phyloP scores from a whole-genome alignment of 371 early-diverging fungal genomes.

The Conidiobolus incongruus region DNA sequence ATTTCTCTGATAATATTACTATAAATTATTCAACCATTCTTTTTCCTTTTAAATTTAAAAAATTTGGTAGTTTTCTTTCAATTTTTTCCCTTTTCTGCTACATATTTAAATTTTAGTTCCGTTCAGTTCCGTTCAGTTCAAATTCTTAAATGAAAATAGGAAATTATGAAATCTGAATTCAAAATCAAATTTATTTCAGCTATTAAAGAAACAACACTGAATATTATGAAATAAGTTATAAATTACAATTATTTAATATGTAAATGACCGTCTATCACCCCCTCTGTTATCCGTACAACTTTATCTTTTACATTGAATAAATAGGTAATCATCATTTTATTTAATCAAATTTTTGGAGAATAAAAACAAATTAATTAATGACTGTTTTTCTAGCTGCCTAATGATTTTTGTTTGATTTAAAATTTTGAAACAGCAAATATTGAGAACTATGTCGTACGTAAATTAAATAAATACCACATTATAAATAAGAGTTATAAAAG shows the following conservation, averaged over 20 bases:
- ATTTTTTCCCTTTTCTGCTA: constrained; percentile 28
- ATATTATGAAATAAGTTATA: neutral
- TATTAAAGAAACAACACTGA: neutral
- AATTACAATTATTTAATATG: too few species aligned
- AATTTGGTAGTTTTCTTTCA: constrained; percentile 37
- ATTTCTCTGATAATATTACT: too few species aligned
- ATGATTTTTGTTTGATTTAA: too few species aligned
- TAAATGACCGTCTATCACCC: constrained; percentile 41
- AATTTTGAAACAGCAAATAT: too few species aligned
- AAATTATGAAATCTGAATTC: constrained; percentile 15
- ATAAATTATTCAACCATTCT: neutral
- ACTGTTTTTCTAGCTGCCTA: too few species aligned
- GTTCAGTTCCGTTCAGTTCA: constrained; percentile 8
- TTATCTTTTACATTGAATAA: constrained; percentile 66
- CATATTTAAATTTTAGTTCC: constrained; percentile 58
- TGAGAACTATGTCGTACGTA: too few species aligned
- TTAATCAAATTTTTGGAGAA: too few species aligned
- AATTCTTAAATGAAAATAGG: neutral
- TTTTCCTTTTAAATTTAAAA: constrained; percentile 21
- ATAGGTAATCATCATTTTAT: constrained; percentile 1
- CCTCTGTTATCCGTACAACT: constrained; percentile 80
- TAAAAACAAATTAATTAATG: too few species aligned
- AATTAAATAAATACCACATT: too few species aligned
- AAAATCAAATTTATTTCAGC: constrained; percentile 40
- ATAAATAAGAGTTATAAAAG: too few species aligned